These are phyloP conservation scores for Nicotiana sylvestris DNA, from an alignment of 257 asterid genomes.

Conservation along the genomic window DNA sequence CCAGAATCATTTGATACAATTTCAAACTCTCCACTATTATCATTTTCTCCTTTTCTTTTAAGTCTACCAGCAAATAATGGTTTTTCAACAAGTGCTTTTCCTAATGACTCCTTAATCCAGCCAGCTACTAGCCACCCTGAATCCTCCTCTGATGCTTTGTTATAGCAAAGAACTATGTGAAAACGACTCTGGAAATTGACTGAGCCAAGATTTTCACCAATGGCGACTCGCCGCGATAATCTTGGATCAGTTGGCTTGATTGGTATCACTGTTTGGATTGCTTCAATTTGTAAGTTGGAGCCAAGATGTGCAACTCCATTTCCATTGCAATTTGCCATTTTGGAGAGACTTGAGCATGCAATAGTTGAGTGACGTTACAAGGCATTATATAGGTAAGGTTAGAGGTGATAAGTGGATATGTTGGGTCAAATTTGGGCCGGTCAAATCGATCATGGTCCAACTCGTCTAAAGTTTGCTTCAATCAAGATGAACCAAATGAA, in stretches of 20 bases:
- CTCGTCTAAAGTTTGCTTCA: no score
- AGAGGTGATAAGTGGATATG: no score
- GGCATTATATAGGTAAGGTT: slow-evolving; percentile 1
- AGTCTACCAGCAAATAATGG: slow-evolving; percentile 70
- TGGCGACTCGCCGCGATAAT: slow-evolving; percentile 13
- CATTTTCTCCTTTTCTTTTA: slow-evolving; percentile 7
- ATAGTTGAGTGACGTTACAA: neutral
- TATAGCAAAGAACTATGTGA: slow-evolving; percentile 41
- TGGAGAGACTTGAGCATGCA: neutral
- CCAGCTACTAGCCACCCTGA: slow-evolving; percentile 56
- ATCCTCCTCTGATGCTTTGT: slow-evolving; percentile 26
- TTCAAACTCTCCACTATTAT: slow-evolving; percentile 19
- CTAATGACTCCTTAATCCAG: slow-evolving; percentile 58
- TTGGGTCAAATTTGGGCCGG: no score
- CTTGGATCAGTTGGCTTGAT: slow-evolving; percentile 50
- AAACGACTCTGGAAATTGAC: slow-evolving; percentile 30
- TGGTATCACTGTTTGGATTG: slow-evolving; percentile 53
- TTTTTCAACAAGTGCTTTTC: slow-evolving; percentile 38
- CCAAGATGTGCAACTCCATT: neutral
- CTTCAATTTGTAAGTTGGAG: slow-evolving; percentile 33
- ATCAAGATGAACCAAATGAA: no score
- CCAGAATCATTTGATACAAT: slow-evolving; percentile 61
- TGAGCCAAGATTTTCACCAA: slow-evolving; percentile 13
- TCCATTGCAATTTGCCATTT: slow-evolving; percentile 17
- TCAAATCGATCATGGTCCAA: no score